Evolutionary conservation across 2,329 filamentous ascomycete species (phyloP), one percentile per base, ranked within the genome.

Genomic region (Coniochaeta sp.): DNA sequence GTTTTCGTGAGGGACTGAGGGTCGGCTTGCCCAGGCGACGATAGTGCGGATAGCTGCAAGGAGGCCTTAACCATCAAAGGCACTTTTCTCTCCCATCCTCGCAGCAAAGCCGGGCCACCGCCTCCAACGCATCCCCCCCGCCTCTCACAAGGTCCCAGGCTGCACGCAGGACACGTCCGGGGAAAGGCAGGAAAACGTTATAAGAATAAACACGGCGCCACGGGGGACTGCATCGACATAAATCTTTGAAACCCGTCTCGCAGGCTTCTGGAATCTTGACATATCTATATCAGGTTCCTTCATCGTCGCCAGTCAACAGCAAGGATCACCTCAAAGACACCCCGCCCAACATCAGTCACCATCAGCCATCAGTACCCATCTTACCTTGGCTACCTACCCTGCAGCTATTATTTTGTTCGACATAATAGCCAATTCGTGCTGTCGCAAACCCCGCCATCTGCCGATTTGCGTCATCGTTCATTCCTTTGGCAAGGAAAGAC

Each of bases 1-100:
- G 61, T 60, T 59, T 36, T 57, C 56, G 32, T 55, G 44, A 59
- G 60, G n/a, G n/a, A n/a, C n/a, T n/a, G n/a, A n/a, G n/a, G n/a
- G 54, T 38, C 54, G 54, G 19, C 32, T 30, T 30, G 54, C 54
- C 54, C 30, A 34, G 38, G 30, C 54, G 54, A 56, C 54, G 30
- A 38, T 28, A 56, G 54, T 22, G 22, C 30, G 54, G 54, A 38
- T 6, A 12, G 32, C 17, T 34, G 54, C 54, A 56, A 38, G n/a
- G 26, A 16, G 34, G 12, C 5, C 30, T 38, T 38, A 3, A 16
- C n/a, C 28, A 22, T 28, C 34, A 56, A 56, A 36, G 30, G 10
- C 54, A 55, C 36, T 14, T 26, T 14, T 34, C 19, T n/a, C 19
- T 34, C 10, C 52, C 52, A 30, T 14, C 14, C 52, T 55, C 28